phyloP scores from a whole-genome alignment of 1,139 yeast species.

The Lodderomyces orthopsilosis region DNA sequence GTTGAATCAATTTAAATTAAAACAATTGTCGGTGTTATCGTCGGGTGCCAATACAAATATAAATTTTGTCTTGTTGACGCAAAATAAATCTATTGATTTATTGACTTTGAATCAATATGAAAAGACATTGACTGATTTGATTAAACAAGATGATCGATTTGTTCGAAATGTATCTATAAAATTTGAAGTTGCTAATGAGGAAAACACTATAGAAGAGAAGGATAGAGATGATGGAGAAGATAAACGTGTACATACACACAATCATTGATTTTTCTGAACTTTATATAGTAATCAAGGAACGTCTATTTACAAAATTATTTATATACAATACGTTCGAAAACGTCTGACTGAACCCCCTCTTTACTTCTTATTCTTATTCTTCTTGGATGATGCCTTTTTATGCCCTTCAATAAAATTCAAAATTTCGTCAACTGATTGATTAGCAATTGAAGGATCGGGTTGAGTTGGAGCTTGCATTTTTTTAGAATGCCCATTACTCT shows the following conservation, averaged over 20 bases:
- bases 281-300: no score
- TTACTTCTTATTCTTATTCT: conserved; percentile 12
- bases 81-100: conserved; percentile 19
- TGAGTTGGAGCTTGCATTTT: conserved; percentile 29
- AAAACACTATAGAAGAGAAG: background rate
- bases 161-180: conserved; percentile 29
- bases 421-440: conserved; percentile 65
- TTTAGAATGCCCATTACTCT: conserved; percentile 16
- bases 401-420: conserved; percentile 62
- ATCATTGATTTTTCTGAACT: no score
- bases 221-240: conserved; percentile 7
- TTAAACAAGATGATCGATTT: conserved; percentile 33
- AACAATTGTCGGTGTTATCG: conserved; percentile 54
- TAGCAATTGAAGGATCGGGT: conserved; percentile 55
- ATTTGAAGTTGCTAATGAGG: conserved; percentile 13
- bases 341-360: background rate
- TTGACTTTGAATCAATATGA: conserved; percentile 30
- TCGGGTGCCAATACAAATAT: conserved; percentile 67
- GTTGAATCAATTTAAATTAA: conserved; percentile 29
- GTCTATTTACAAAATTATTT: conserved; percentile 4
- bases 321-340: conserved; percentile 2
- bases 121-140: conserved; percentile 20
- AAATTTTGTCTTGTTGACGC: conserved; percentile 23
- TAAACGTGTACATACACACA: conserved; percentile 14
- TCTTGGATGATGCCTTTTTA: conserved; percentile 16